A percentile compares a stretch with the other conserved stretches of the same genome.
phyloP scores from a whole-genome alignment of 208 protist genomes.

The Leishmania mexicana region DNA sequence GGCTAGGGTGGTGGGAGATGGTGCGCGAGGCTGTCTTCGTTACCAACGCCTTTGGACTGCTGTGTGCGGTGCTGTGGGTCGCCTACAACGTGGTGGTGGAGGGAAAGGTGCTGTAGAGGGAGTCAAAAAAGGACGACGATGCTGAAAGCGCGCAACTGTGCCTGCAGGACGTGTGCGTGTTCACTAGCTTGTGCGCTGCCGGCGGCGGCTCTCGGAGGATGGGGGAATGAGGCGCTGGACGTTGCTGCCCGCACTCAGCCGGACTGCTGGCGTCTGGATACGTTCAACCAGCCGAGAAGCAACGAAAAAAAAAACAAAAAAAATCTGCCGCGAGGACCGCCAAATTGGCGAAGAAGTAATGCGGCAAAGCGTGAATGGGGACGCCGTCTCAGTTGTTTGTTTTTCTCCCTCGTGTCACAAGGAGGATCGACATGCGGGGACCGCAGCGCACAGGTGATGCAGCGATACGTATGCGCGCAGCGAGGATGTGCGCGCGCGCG shows the following conservation, averaged over 20 bases:
- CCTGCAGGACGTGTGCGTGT: not conserved
- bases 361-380: not conserved
- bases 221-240: not conserved
- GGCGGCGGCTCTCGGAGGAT: not conserved
- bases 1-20: conserved; percentile 22
- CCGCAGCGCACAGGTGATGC: not conserved
- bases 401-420: not conserved
- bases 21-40: conserved; percentile 31
- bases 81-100: conserved; percentile 30
- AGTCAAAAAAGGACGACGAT: not conserved
- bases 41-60: conserved; percentile 34
- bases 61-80: conserved; percentile 42
- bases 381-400: not conserved
- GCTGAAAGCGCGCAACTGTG: not conserved
- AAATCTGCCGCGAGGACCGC: not conserved
- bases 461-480: not conserved
- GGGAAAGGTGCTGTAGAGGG: conserved; percentile 22
- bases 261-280: not conserved
- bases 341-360: not conserved
- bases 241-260: not conserved
- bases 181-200: too few species aligned
- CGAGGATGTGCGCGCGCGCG: not conserved
- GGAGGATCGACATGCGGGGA: not conserved
- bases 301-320: not conserved
- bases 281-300: not conserved